Percentiles rank a stretch among this genome's conserved stretches.
Conservation (phyloP, 495 filamentous ascomycete species). For the Aspergillus steynii region DNA sequence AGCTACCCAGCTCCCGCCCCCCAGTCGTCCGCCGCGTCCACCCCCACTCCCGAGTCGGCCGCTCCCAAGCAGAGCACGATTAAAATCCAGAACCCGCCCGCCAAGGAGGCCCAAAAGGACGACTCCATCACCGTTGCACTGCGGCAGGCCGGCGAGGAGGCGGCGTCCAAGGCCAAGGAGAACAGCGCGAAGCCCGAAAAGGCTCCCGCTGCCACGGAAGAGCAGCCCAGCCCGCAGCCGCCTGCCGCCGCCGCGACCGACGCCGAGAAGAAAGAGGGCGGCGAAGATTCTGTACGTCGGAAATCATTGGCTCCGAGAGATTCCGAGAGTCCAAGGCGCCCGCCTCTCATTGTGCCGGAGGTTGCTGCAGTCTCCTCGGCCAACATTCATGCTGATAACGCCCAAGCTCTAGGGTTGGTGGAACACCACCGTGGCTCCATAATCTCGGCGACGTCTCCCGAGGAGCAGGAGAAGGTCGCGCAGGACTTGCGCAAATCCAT, state of each 20-base stretch:
- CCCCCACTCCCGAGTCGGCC: slow-evolving; percentile 36
- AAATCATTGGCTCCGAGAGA: slow-evolving; percentile 37
- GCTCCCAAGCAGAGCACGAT: slow-evolving; percentile 40
- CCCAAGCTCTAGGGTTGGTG: slow-evolving; percentile 40
- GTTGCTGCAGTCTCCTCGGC: slow-evolving; percentile 45
- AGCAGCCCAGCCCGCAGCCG: slow-evolving; percentile 6
- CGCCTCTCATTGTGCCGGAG: slow-evolving; percentile 38
- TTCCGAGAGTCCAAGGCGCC: slow-evolving; percentile 31
- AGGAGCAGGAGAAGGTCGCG: slow-evolving; percentile 39
- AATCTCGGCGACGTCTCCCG: slow-evolving; percentile 36
- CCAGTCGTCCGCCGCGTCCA: slow-evolving; percentile 29
- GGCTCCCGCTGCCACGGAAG: slow-evolving; percentile 12
- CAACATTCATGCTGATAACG: slow-evolving; percentile 46
- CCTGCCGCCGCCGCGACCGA: slow-evolving; percentile 9
- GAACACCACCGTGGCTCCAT: slow-evolving; percentile 47
- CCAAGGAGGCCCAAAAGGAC: slow-evolving; percentile 34
- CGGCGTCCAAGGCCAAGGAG: slow-evolving; percentile 59
- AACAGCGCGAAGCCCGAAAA: slow-evolving; percentile 19
- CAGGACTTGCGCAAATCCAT: slow-evolving; percentile 43
- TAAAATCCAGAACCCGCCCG: slow-evolving; percentile 46
- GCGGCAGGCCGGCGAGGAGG: slow-evolving; percentile 67
- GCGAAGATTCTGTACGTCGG: slow-evolving; percentile 26
- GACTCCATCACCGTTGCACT: slow-evolving; percentile 54
- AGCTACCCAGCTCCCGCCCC: slow-evolving; percentile 34
- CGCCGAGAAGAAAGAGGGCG: slow-evolving; percentile 14